Evolutionary conservation across 139 green algal genomes (phyloP), one percentile per base, ranked within the genome.

Genomic region (Tetratostichococcus sp.): DNA sequence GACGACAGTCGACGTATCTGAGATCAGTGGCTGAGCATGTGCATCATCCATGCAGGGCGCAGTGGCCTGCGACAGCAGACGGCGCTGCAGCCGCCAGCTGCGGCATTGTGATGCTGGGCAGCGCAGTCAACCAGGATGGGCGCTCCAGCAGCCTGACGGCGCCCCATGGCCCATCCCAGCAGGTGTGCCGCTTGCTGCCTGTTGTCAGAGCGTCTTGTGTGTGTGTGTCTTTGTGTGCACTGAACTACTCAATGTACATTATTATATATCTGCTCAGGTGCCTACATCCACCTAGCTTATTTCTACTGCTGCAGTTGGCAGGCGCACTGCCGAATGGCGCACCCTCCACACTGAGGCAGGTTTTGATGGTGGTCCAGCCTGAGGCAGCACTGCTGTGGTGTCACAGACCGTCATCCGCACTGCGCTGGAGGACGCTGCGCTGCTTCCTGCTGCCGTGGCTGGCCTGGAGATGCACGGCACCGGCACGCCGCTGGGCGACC

Each of bases 401-500:
- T 62, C 39, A 1, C 86, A 90, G 77, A 77, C 71, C 1, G 83
- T 81, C 19, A 79, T 83, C 34, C 42, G 69, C 8, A 67, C 71
- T 2, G 76, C 78, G 30, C 50, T 83, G 35, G 32, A 25, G 1
- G 50, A 74, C 0, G 86, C 79, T 0, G 70, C 69, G 2, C 25
- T 91, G 28, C 14, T 28, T 28, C 19, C 74, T 4, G 33, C 2
- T 6, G 69, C 86, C 25, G 35, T 86, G 25, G 30, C 28, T 31
- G 73, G 57, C 14, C 66, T 92, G 68, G 65, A 85, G 69, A 80
- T 92, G 86, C 88, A 92, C 39, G 88, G 88, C 35, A 91, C 88
- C 6, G 91, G 91, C 43, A 95, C 91, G 11, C 31, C 83, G 1
- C 85, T 95, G 62, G 88, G 93, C 5, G 93, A 97, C 68, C 90